Conservation (phyloP, 106 monocot genomes). For the Dioscorea alata region DNA sequence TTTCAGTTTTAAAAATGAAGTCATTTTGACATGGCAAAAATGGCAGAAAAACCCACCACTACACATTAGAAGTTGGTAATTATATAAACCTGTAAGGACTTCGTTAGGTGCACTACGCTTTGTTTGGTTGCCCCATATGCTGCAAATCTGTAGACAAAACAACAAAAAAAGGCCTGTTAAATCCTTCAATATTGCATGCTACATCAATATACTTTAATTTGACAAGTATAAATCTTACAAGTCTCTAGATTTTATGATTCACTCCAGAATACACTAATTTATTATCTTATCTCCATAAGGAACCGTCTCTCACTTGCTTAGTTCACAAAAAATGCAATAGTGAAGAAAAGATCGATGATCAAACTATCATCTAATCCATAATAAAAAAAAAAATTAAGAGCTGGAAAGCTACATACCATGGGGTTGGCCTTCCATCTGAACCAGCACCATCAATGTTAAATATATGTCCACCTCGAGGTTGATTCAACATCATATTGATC, state of each 20-base stretch:
- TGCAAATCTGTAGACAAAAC: slow-evolving; percentile 62
- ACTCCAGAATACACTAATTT: neutral
- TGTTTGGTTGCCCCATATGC: slow-evolving; percentile 99
- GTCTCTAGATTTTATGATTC: neutral
- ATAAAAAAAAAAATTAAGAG: neutral
- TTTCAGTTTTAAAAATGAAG: too few species aligned
- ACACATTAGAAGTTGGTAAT: too few species aligned
- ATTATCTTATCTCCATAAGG: too few species aligned
- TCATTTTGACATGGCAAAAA: too few species aligned
- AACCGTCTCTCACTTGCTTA: too few species aligned
- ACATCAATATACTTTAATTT: too few species aligned
- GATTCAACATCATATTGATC: slow-evolving; percentile 92
- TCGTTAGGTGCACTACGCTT: slow-evolving; percentile 95
- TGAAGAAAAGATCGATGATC: too few species aligned
- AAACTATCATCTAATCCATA: neutral
- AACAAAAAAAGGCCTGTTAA: neutral
- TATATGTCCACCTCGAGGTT: slow-evolving; percentile 87
- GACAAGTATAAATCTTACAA: too few species aligned
- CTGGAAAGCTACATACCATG: slow-evolving; percentile 44
- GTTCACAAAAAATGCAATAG: too few species aligned
- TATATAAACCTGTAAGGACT: slow-evolving; percentile 79
- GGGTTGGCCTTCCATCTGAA: slow-evolving; percentile 97
- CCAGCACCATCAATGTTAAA: slow-evolving; percentile 99
- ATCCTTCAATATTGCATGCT: neutral
- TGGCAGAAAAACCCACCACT: too few species aligned